Conservation (phyloP, 306 rosid genomes). For the Heteromeles arbutifolia region DNA sequence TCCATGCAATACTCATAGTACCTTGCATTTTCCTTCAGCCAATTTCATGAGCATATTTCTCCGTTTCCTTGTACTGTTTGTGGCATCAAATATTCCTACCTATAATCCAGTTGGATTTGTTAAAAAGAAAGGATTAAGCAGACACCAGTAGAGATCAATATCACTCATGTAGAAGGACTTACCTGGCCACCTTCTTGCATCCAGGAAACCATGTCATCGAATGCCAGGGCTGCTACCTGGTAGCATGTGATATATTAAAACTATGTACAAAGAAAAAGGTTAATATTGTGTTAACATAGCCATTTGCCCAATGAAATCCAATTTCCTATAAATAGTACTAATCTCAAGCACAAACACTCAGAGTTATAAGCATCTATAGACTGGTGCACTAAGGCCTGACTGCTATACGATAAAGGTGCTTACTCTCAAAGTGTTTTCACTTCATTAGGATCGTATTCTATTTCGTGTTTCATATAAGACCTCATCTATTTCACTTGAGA, state of each 20-base stretch:
- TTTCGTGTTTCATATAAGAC: neutral
- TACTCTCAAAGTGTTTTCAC: neutral
- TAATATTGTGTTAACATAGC: slow-evolving; percentile 56
- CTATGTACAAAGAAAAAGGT: slow-evolving; percentile 68
- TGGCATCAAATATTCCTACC: slow-evolving; percentile 99
- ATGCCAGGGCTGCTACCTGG: slow-evolving; percentile 99
- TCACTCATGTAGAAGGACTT: slow-evolving; percentile 26
- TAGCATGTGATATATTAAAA: slow-evolving; percentile 92
- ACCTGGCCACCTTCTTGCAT: slow-evolving; percentile 99
- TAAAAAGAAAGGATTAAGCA: slow-evolving; percentile 10
- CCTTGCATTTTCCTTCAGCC: slow-evolving; percentile 99
- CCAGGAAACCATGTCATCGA: slow-evolving; percentile 99
- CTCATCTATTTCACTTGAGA: neutral
- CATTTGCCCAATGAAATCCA: slow-evolving; percentile 20
- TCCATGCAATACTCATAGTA: slow-evolving; percentile 24
- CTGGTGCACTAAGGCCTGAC: neutral
- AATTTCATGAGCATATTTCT: slow-evolving; percentile 98
- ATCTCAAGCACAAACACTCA: neutral
- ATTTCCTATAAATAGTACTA: neutral
- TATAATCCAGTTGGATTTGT: slow-evolving; percentile 27
- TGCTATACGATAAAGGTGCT: neutral
- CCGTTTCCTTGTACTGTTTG: slow-evolving; percentile 73
- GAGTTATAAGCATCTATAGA: neutral
- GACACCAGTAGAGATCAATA: slow-evolving; percentile 12
- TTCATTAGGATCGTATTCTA: neutral